Evolutionary conservation across 305 asterid genomes (phyloP).

Genomic region (Coffea humblotiana): DNA sequence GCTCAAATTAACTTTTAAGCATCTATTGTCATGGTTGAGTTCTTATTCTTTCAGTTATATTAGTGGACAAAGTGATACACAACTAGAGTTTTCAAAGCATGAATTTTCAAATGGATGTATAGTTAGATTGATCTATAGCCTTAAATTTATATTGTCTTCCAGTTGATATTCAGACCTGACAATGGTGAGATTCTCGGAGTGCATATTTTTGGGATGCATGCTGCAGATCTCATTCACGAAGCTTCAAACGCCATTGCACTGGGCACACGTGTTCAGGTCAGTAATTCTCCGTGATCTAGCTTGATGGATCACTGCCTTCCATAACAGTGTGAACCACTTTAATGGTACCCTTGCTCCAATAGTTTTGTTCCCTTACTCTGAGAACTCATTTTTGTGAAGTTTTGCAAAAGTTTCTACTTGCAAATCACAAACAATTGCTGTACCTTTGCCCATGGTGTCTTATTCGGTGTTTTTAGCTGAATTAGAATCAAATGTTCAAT

Average conservation of each 20-base stretch:
- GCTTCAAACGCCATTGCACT: conserved; percentile 87
- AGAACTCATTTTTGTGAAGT: no score
- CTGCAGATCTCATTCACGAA: conserved; percentile 95
- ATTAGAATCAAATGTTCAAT: not conserved
- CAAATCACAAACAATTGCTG: no score
- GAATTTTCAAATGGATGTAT: no score
- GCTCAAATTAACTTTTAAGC: no score
- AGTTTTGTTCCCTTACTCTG: no score
- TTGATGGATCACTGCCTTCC: not conserved
- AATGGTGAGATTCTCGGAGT: conserved; percentile 94
- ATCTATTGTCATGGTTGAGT: no score
- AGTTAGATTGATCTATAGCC: not conserved
- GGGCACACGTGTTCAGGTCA: conserved; percentile 85
- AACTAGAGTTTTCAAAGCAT: no score
- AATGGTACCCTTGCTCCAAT: not conserved
- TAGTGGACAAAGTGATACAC: no score
- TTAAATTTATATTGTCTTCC: conserved; percentile 35
- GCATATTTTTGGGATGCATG: conserved; percentile 89
- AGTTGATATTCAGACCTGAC: conserved; percentile 91
- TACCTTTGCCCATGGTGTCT: not conserved
- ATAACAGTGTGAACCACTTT: not conserved
- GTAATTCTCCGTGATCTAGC: conserved; percentile 12
- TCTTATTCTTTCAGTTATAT: no score
- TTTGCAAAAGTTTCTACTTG: no score
- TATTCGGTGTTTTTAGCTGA: conserved; percentile 6